Evolutionary conservation across 2,329 filamentous ascomycete species (phyloP).

Genomic region (Exophiala bonariae): DNA sequence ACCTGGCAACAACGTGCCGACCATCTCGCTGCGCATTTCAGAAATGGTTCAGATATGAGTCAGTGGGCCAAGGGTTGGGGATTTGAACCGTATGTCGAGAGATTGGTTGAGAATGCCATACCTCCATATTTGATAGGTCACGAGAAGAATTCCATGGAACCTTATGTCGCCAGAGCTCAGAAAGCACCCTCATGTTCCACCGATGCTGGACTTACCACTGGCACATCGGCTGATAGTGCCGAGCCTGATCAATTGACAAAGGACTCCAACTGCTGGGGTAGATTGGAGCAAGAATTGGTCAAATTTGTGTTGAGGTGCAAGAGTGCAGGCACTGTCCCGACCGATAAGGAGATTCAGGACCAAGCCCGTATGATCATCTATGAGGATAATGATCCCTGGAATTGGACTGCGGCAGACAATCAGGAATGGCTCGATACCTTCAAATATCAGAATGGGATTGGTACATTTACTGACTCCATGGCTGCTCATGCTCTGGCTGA

Average conservation of each 20-base stretch:
- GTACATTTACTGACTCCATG: slow-evolving; percentile 21
- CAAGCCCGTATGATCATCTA: slow-evolving; percentile 33
- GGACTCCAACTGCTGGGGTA: slow-evolving; percentile 40
- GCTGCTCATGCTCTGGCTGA: slow-evolving; percentile 28
- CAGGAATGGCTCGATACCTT: slow-evolving; percentile 46
- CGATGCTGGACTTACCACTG: slow-evolving; percentile 21
- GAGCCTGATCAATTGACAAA: slow-evolving; percentile 27
- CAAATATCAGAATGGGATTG: slow-evolving; percentile 44
- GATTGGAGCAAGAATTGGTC: slow-evolving; percentile 41
- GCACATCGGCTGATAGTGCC: slow-evolving; percentile 17
- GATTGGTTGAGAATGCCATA: slow-evolving; percentile 36
- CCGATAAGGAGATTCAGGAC: slow-evolving; percentile 33
- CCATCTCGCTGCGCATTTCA: slow-evolving; percentile 42
- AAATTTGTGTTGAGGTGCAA: slow-evolving; percentile 39
- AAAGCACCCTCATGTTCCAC: slow-evolving; percentile 17
- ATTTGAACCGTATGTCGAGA: slow-evolving; percentile 35
- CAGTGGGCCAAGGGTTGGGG: slow-evolving; percentile 42
- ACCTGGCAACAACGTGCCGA: slow-evolving; percentile 36
- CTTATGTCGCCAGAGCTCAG: slow-evolving; percentile 25
- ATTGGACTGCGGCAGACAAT: slow-evolving; percentile 48
- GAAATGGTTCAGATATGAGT: slow-evolving; percentile 38
- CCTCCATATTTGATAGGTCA: slow-evolving; percentile 39
- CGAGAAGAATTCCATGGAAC: slow-evolving; percentile 32
- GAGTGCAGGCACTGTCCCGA: slow-evolving; percentile 36
- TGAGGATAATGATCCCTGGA: slow-evolving; percentile 34